Evolutionary conservation across 2,329 filamentous ascomycete species (phyloP), one percentile per base, ranked within the genome.

Genomic region (Ascochyta lentis): DNA sequence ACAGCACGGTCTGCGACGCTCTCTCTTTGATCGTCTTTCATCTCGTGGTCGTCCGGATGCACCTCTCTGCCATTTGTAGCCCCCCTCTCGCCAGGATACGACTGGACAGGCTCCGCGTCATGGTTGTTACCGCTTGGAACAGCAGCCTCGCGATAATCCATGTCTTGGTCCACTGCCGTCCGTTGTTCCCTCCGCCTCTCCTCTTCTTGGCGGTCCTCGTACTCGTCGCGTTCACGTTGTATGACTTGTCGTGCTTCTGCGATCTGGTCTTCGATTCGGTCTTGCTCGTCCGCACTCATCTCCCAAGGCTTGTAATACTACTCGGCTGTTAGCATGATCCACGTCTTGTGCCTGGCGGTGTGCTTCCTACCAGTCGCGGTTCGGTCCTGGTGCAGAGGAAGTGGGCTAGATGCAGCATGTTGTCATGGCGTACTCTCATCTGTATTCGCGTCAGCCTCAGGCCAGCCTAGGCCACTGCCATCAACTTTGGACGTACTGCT

Each of bases 271-370:
- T 87, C 83, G 70, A 97, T 90, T 10, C 76, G 80, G 5, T 86
- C 83, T 73, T 93, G 86, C 72, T 97, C 89, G 40, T 85, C 81
- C 5, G 79, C 74, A 29, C 85, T 86, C 52, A 90, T 81, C 65
- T 92, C 87, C 89, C 90, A 96, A 0, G 94, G 94, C 41, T 89
- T 87, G 75, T 95, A 97, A 74, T 89, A 94, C 92, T 96, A 61
- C 38, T 8, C 51, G 47, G 12, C 34, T 19, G 35, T 76, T 46
- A 62, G 66, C 75, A 63, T 72, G 62, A 15, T 56, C 45, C 16
- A 49, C 44, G 16, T 27, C 37, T 12, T 19, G 35, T 23, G 43
- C 26, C 31, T 22, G n/a, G 27, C 8, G 15, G 38, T 26, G 33
- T 4, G 22, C 23, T 12, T 81, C 89, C 71, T 81, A 96, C 92